Percentiles rank a stretch among this genome's conserved stretches.
Evolutionary conservation across 805 yeast genomes (phyloP).

Genomic region (Tetrapisispora pingtungensis): DNA sequence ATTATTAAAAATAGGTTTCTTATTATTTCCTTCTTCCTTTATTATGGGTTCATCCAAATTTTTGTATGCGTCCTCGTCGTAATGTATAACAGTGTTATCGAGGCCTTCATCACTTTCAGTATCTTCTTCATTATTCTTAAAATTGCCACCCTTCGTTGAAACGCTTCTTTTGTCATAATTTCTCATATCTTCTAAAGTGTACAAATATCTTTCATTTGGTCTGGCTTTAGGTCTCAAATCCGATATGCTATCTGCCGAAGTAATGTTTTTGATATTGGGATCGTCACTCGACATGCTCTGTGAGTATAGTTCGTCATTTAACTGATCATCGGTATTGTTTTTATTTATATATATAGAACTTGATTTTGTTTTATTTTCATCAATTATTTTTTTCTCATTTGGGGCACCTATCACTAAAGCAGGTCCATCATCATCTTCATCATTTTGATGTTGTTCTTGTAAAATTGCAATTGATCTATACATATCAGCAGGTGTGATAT

Average conservation of each 20-base stretch:
- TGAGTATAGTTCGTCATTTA: neutral
- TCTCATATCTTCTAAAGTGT: neutral
- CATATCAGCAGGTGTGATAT: conserved; percentile 74
- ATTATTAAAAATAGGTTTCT: too few species aligned
- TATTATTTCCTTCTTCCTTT: too few species aligned
- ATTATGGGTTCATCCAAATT: too few species aligned
- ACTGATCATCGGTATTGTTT: neutral
- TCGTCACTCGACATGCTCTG: neutral
- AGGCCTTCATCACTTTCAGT: neutral
- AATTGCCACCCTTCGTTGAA: neutral
- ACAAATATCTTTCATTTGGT: neutral
- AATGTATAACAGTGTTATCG: neutral
- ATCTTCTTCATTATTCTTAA: neutral
- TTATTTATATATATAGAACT: neutral
- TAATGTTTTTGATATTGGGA: neutral
- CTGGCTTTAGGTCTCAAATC: neutral
- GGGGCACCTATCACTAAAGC: conserved; percentile 74
- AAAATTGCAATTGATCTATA: conserved; percentile 74
- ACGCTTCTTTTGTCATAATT: neutral
- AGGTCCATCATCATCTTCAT: conserved; percentile 57
- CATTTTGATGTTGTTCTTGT: conserved; percentile 40
- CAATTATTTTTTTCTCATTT: neutral
- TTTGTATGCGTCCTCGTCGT: neutral
- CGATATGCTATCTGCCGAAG: neutral
- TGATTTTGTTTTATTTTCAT: neutral